Base-by-base conservation (phyloP, 2,329 filamentous ascomycete species). In the Mycosphaerelloides madeirae region DNA sequence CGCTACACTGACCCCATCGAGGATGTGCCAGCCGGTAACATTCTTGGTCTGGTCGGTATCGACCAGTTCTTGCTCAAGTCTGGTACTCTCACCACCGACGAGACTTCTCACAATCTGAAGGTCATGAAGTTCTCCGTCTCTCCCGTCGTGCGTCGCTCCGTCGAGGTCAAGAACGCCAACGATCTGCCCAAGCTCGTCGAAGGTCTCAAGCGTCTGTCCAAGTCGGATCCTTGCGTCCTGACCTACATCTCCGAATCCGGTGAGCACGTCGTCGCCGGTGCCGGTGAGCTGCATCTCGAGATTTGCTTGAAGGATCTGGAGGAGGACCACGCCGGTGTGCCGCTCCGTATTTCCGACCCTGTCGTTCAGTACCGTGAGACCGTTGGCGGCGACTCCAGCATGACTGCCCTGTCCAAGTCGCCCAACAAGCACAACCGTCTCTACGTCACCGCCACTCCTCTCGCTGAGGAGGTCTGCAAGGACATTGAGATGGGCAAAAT, bases 391-490 rank as follows among this genome's bases (percentile, higher is more conserved):
- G 83, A 82, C 68, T 97, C 93, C 44, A 87, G 83, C 81, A 97
- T 97, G 66, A 94, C 87, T 67, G 93, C 93, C 61, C 80, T 98
- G 66, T 97, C 93, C 74, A 98, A 98, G 81, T 98, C 93, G 38
- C 93, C 93, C 78, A 98, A 98, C 87, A 98, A 98, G 88, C 93
- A 98, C 86, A 98, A 98, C 83, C 91, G 93, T 89, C 81, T 98
- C 52, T 98, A 97, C 80, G 84, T 98, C 76, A 81, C 80, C 72
- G 93, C 93, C 57, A 77, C 89, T 75, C 93, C 93, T 63, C 79
- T 98, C 44, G 81, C 81, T 35, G 93, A 98, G 81, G 93, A 97
- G 63, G 84, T 98, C 50, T 79, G 87, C 63, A 81, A 82, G 67
- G 87, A 85, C 66, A 98, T 98, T 58, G 93, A 98, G 79, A 58